Base-by-base conservation (phyloP, 176 grass and related monocot species). In the Coix lacrymajobi region DNA sequence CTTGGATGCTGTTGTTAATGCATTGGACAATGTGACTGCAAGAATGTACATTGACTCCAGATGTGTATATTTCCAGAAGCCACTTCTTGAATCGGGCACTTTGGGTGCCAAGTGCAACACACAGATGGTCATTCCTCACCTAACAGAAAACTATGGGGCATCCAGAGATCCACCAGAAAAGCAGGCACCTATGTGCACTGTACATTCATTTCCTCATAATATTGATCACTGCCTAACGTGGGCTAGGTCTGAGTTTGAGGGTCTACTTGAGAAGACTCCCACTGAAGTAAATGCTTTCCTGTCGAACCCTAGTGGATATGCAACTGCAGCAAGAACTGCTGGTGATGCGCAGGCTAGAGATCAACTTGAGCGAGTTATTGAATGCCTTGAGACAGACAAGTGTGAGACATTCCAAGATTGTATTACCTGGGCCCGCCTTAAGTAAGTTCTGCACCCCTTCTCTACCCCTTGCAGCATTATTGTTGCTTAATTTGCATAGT, bases 121-220 rank as follows among this genome's bases (percentile, higher is more conserved):
- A 81, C 92, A 97, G 83, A 90, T 92, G 95, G 95, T 97, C 81
- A 94, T 97, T 74, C 95, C 95, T 71, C 90, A 94, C 85, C 75
- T 94, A 60, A 97, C 90, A 65, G 95, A 97, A 82, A 97, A 97
- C 81, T 97, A 94, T 84, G 95, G 95, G 46, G 95, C 95, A 28
- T 94, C 95, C 43, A 97, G 95, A 83, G 92, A 97, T 77, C 95
- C 95, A 87, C 95, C 92, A 83, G 95, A 97, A 83, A 92, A 92
- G 78, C 92, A 97, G 81, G 94, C 94, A 30, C 94, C 92, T 79
- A 97, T 97, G 94, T 97, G 94, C 79, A 94, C 94, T 17, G 92
- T 94, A 17, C 94, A 97, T 85, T 97, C 94, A 64, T 97, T 97
- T 80, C 92, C 94, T 83, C 94, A 97, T 79, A 97, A 97, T 56